Conservation (phyloP, 768 basidiomycete genomes). For the Filobasidium wieringae region DNA sequence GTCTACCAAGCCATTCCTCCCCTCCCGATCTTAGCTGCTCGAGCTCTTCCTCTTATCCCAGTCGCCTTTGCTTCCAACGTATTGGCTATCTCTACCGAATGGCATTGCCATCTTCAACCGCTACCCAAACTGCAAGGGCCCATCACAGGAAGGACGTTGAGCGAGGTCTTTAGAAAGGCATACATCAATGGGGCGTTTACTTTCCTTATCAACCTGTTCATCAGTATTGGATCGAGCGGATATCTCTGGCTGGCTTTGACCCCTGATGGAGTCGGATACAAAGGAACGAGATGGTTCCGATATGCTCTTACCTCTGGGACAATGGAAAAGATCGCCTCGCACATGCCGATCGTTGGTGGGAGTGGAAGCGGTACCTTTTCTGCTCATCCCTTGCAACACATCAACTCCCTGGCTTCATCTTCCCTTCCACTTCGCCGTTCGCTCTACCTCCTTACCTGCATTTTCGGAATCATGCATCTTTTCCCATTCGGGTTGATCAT, state of each 20-base stretch:
- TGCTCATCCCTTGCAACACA: neutral
- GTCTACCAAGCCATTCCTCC: neutral
- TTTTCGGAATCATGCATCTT: conserved; percentile 14
- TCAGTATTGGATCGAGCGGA: conserved; percentile 1
- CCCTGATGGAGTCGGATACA: neutral
- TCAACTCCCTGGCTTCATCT: neutral
- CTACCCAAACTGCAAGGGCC: conserved; percentile 6
- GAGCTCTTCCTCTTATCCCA: conserved; percentile 9
- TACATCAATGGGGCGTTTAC: conserved; percentile 15
- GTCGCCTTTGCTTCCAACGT: conserved; percentile 8
- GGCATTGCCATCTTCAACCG: conserved; percentile 14
- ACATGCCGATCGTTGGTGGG: neutral
- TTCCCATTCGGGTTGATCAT: conserved; percentile 13
- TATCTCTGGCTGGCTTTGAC: conserved; percentile 2
- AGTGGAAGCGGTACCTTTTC: too few species aligned
- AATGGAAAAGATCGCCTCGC: neutral
- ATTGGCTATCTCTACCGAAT: conserved; percentile 15
- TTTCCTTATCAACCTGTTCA: conserved; percentile 10
- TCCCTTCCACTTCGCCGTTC: conserved; percentile 2
- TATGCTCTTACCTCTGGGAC: neutral
- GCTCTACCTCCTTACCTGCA: conserved; percentile 8
- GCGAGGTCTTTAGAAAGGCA: conserved; percentile 10
- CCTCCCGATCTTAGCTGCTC: neutral
- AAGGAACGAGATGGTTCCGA: neutral
- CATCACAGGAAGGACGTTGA: conserved; percentile 10